A percentile compares a stretch with the other conserved stretches of the same genome.
Conservation (phyloP, 345 rosid species). For the Pugionium dolabratum region DNA sequence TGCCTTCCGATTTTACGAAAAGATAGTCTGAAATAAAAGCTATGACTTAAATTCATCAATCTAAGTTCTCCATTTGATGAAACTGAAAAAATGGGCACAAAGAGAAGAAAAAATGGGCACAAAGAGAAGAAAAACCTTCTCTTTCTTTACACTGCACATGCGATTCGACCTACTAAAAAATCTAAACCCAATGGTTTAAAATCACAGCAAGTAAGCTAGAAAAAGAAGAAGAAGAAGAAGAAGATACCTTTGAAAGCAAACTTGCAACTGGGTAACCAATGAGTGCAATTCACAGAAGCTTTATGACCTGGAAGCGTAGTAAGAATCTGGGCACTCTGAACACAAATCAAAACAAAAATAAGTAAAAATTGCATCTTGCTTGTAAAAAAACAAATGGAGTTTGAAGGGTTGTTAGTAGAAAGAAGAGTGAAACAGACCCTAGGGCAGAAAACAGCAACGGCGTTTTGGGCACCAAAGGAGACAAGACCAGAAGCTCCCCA, state of each 20-base stretch:
- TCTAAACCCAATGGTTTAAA: not conserved
- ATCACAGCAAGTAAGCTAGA: slow-evolving; percentile 8
- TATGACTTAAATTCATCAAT: slow-evolving; percentile 8
- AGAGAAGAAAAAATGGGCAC: too few species aligned
- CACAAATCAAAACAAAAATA: not conserved
- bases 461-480: slow-evolving; percentile 84
- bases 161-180: slow-evolving; percentile 1
- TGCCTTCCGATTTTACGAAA: slow-evolving; percentile 9
- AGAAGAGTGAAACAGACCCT: slow-evolving; percentile 43
- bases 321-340: slow-evolving; percentile 75
- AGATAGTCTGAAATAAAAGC: not conserved
- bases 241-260: slow-evolving; percentile 73
- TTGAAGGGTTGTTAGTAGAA: not conserved
- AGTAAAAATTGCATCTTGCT: slow-evolving; percentile 6
- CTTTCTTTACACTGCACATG: slow-evolving; percentile 3
- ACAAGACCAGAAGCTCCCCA: slow-evolving; percentile 87
- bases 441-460: slow-evolving; percentile 78
- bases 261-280: slow-evolving; percentile 78
- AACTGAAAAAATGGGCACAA: not conserved
- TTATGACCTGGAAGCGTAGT: slow-evolving; percentile 86
- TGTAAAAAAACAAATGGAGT: not conserved
- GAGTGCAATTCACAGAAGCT: slow-evolving; percentile 83
- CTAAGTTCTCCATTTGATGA: not conserved
- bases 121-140: not conserved
- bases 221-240: slow-evolving; percentile 7